Conservation (phyloP, 768 basidiomycete genomes). For the Cystobasidium onofrii region DNA sequence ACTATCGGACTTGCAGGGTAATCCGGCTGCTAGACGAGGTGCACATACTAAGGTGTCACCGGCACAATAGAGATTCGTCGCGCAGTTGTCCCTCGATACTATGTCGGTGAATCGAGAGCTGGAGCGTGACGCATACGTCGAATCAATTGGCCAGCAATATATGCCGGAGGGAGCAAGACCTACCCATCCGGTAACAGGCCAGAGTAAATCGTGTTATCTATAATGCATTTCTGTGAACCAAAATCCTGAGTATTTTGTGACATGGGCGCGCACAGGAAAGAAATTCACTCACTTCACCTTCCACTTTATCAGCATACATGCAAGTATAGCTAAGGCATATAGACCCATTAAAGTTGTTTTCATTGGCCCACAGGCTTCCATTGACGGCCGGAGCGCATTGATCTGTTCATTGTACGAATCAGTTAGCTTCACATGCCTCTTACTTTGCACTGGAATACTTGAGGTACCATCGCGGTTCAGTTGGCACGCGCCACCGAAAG, state of each 20-base stretch:
- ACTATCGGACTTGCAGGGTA: slow-evolving; percentile 5
- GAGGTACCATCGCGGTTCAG: slow-evolving; percentile 85
- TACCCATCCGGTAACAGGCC: slow-evolving; percentile 53
- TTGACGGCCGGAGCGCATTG: slow-evolving; percentile 67
- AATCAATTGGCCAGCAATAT: neutral
- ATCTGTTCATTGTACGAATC: too few relatives aligned
- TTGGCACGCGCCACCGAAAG: slow-evolving; percentile 65
- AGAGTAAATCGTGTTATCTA: slow-evolving; percentile 73
- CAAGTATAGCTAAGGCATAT: slow-evolving; percentile 74
- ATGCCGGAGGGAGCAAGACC: neutral
- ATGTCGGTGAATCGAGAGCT: slow-evolving; percentile 62
- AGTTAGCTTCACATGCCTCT: too few relatives aligned
- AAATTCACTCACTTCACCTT: slow-evolving; percentile 36
- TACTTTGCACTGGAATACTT: too few relatives aligned
- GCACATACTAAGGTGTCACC: slow-evolving; percentile 4
- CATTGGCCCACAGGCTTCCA: slow-evolving; percentile 51
- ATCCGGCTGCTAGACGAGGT: neutral
- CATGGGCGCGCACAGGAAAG: neutral
- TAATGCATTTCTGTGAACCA: slow-evolving; percentile 54
- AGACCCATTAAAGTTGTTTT: slow-evolving; percentile 69
- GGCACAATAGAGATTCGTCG: slow-evolving; percentile 12
- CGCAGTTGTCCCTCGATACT: slow-evolving; percentile 54
- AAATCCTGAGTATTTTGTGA: neutral
- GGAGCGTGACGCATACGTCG: neutral
- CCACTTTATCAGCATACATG: slow-evolving; percentile 71